These are phyloP conservation scores for Emmonsia crescens DNA, from an alignment of 2,329 filamentous ascomycete genomes.

Conservation along the genomic window DNA sequence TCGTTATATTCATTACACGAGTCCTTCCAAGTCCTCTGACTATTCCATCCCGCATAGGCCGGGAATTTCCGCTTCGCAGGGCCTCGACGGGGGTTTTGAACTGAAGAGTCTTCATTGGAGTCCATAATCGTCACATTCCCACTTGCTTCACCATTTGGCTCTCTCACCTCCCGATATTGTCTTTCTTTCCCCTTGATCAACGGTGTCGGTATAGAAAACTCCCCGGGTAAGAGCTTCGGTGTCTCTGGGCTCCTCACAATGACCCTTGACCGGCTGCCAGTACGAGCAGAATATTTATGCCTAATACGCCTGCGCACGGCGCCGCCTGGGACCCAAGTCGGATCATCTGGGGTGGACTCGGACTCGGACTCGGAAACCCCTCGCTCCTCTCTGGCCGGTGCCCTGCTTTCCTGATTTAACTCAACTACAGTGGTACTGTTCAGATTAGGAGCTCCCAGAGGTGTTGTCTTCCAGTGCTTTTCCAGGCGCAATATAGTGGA, in stretches of 20 bases:
- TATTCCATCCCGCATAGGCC: conserved; percentile 4
- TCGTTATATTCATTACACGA: conserved; percentile 19
- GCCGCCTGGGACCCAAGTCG: conserved; percentile 27
- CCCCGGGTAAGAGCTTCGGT: conserved; percentile 27
- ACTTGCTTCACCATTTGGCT: conserved; percentile 10
- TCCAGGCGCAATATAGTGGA: conserved; percentile 31
- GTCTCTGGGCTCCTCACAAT: conserved; percentile 27
- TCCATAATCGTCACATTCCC: not conserved
- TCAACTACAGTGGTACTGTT: conserved; percentile 8
- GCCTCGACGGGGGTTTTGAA: not conserved
- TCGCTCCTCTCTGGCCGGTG: conserved; percentile 9
- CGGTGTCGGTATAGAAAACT: conserved; percentile 33
- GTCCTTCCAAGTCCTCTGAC: conserved; percentile 22
- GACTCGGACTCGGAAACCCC: conserved; percentile 22
- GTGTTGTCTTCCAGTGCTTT: conserved; percentile 28
- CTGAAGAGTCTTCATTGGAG: not conserved
- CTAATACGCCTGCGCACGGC: conserved; percentile 23
- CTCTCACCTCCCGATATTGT: conserved; percentile 16
- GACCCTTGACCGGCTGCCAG: conserved; percentile 18
- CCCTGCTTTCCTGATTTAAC: conserved; percentile 6
- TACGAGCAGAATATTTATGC: conserved; percentile 26
- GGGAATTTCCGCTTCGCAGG: conserved; percentile 9
- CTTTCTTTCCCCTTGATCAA: conserved; percentile 28
- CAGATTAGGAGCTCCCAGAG: conserved; percentile 14
- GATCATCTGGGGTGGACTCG: conserved; percentile 28